A percentile compares a stretch with the other conserved stretches of the same genome.
Evolutionary conservation across 2,329 filamentous ascomycete genomes (phyloP).

Genomic region (Pochonia chlamydosporia): DNA sequence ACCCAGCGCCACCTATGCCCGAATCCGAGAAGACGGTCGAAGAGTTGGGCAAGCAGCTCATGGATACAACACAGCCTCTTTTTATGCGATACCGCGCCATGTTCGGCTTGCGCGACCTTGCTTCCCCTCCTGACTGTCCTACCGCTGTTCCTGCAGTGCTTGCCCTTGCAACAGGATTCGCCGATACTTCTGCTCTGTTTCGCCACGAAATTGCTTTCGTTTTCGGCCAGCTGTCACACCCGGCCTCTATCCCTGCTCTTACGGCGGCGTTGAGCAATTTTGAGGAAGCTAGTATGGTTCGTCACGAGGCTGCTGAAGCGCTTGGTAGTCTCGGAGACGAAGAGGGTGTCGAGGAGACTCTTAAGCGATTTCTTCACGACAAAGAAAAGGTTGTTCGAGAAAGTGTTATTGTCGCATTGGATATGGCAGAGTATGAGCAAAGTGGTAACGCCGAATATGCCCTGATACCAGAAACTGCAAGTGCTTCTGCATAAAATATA

Average conservation of each 20-base stretch:
- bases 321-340: constrained; percentile 91
- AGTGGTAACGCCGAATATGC: constrained; percentile 87
- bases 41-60: constrained; percentile 68
- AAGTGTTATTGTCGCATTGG: constrained; percentile 88
- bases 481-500: constrained; percentile 31
- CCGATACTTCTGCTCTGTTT: constrained; percentile 85
- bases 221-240: constrained; percentile 92
- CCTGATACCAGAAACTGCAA: constrained; percentile 64
- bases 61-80: constrained; percentile 72
- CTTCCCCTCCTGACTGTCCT: constrained; percentile 84
- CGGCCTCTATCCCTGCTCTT: constrained; percentile 90
- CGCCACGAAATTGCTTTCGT: constrained; percentile 98
- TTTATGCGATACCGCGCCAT: constrained; percentile 96
- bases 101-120: constrained; percentile 93
- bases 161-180: constrained; percentile 78
- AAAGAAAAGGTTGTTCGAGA: constrained; percentile 90
- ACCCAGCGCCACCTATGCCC: constrained; percentile 85
- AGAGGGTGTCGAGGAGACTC: constrained; percentile 80
- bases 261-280: constrained; percentile 70
- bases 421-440: constrained; percentile 97
- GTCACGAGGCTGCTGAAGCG: constrained; percentile 95
- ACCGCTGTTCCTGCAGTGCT: constrained; percentile 84
- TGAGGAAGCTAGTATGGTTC: constrained; percentile 89
- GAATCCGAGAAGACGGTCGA: constrained; percentile 64
- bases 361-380: constrained; percentile 82